A percentile compares a stretch with the other conserved stretches of the same genome.
Conservation (phyloP, 2,329 filamentous ascomycete species). For the Rasamsonia emersonii region DNA sequence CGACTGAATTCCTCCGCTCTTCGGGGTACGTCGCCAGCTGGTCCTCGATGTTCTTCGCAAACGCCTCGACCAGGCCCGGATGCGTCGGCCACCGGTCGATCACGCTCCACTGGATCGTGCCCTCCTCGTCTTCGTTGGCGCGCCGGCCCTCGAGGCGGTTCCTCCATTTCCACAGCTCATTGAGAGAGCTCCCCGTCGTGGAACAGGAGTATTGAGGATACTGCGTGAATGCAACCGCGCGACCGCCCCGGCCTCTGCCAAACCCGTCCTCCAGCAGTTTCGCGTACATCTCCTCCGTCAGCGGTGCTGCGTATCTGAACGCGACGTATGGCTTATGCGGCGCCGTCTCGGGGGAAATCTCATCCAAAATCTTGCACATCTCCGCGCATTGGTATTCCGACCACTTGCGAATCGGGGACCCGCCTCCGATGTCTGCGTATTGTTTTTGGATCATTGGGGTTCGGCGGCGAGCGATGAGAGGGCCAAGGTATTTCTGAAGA, state of each 20-base stretch:
- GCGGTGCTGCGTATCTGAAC: conserved; percentile 85
- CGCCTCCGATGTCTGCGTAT: conserved; percentile 88
- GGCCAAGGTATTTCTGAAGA: conserved; percentile 82
- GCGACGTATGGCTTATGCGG: conserved; percentile 97
- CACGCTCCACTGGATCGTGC: conserved; percentile 87
- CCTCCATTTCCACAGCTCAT: conserved; percentile 97
- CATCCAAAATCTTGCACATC: conserved; percentile 96
- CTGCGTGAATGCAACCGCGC: conserved; percentile 94
- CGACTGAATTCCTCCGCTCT: conserved; percentile 68
- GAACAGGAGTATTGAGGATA: conserved; percentile 98
- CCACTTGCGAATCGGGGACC: conserved; percentile 98
- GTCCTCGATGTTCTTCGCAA: conserved; percentile 84
- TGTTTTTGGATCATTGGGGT: conserved; percentile 97
- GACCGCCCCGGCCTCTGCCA: conserved; percentile 77
- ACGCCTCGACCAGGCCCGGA: conserved; percentile 77
- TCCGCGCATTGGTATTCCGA: conserved; percentile 87
- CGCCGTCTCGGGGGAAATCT: conserved; percentile 81
- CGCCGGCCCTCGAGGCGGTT: conserved; percentile 72
- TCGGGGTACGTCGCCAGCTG: conserved; percentile 76
- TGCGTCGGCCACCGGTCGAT: conserved; percentile 98
- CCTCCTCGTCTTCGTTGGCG: conserved; percentile 46
- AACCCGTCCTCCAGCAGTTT: conserved; percentile 80
- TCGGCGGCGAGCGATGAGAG: conserved; percentile 72
- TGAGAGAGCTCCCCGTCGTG: conserved; percentile 90
- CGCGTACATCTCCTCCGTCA: conserved; percentile 91